Conservation (phyloP, 2,329 filamentous ascomycete genomes). For the Hypoxylon sp. region DNA sequence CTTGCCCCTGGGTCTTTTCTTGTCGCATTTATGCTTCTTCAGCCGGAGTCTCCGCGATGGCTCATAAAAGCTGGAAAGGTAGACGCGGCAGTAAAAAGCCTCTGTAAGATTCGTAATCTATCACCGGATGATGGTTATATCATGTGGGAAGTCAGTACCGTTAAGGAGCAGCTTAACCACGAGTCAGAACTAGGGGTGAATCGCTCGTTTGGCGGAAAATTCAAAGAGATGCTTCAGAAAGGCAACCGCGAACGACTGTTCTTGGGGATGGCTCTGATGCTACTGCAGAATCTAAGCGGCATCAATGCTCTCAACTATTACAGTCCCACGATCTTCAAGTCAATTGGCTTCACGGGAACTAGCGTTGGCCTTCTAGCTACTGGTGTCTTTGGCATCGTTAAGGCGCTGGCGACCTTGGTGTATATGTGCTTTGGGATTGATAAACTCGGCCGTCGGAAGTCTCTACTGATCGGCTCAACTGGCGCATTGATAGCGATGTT, state of each 20-base stretch:
- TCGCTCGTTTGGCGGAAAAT: constrained; percentile 52
- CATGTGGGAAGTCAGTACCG: constrained; percentile 70
- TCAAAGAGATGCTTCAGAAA: constrained; percentile 55
- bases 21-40: constrained; percentile 60
- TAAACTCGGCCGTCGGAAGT: constrained; percentile 38
- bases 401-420: constrained; percentile 74
- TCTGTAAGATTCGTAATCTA: constrained; percentile 68
- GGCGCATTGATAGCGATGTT: constrained; percentile 45
- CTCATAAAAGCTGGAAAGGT: constrained; percentile 64
- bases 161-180: constrained; percentile 63
- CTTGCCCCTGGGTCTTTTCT: constrained; percentile 66
- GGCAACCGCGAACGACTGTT: constrained; percentile 63
- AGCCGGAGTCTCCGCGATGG: constrained; percentile 70
- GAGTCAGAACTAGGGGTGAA: not conserved
- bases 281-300: constrained; percentile 60
- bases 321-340: constrained; percentile 74
- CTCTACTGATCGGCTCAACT: constrained; percentile 40
- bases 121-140: constrained; percentile 66
- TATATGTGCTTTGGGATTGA: constrained; percentile 53
- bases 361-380: constrained; percentile 68
- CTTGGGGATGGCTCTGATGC: constrained; percentile 69
- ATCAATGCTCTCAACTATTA: constrained; percentile 82
- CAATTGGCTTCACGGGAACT: constrained; percentile 60
- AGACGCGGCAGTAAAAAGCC: constrained; percentile 61
- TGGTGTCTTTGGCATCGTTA: constrained; percentile 81